Evolutionary conservation across 495 filamentous ascomycete genomes (phyloP), one percentile per base, ranked within the genome.

Genomic region (Penicillium pancosmium): DNA sequence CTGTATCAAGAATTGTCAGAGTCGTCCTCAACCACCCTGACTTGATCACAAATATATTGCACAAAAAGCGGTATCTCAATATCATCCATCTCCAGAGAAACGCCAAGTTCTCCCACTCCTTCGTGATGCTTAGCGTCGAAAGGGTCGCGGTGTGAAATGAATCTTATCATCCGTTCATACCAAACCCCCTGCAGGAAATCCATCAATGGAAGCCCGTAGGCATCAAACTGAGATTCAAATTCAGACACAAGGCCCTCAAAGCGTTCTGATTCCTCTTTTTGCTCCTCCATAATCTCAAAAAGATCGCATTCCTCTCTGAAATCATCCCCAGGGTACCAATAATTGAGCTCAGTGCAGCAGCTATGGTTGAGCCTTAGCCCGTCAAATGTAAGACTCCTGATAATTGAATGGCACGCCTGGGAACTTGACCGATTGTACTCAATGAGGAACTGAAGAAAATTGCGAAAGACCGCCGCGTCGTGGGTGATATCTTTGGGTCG

Each of bases 121-220:
- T 57, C 46, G 31, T 57, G 46, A 27, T 57, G 46, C 55, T 41
- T 9, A 1, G 9, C 5, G 16, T 57, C 55, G 23, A 23, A 57
- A 6, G 16, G 15, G 34, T 57, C 46, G 33, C 55, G 35, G 2
- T 57, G 25, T 57, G 55, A 57, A 31, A 50, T 4, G 19, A 41
- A 51, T 40, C 36, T 57, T 4, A 57, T 16, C 55, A 57, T 57
- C 23, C 55, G 55, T 21, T 50, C 25, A 41, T 57, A 50, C 55
- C 55, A 57, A 50, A 23, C 23, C 23, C 3, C 2, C 23, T 23
- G 23, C 23, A 23, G 23, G 23, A 23, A 57, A 19, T 57, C 55
- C 55, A 38, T 50, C 31, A 57, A 41, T 0, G 46, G 44, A 38
- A 57, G 55, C 19, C 34, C 31, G 33, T 50, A 27, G 27, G 44